Percentiles rank a stretch among this genome's conserved stretches.
Conservation (phyloP, 2,329 filamentous ascomycete genomes). For the Colletotrichum eremochloae region DNA sequence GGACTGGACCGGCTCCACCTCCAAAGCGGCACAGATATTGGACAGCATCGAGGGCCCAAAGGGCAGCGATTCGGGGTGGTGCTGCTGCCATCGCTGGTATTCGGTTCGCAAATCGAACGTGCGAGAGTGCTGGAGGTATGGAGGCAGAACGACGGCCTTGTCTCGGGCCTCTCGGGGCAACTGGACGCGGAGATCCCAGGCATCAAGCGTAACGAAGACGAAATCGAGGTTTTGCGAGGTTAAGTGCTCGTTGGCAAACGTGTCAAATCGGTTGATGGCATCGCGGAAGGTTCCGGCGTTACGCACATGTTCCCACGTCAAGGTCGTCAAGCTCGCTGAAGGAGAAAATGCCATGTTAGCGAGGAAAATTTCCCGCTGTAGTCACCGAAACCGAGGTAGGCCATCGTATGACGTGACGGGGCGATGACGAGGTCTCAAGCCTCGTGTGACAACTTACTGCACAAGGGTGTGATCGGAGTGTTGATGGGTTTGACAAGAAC, state of each 20-base stretch:
- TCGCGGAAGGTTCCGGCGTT: conserved; percentile 98
- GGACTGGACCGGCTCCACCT: conserved; percentile 97
- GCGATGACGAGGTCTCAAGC: conserved; percentile 36
- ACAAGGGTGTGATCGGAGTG: conserved; percentile 97
- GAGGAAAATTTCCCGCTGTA: conserved; percentile 46
- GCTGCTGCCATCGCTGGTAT: conserved; percentile 98
- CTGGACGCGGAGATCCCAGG: conserved; percentile 98
- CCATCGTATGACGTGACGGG: conserved; percentile 32
- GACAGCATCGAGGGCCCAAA: conserved; percentile 96
- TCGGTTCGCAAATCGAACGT: conserved; percentile 97
- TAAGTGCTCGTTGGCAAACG: conserved; percentile 92
- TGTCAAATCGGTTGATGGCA: conserved; percentile 94
- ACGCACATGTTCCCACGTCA: conserved; percentile 99
- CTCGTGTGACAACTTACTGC: conserved; percentile 79
- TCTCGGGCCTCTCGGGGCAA: conserved; percentile 97
- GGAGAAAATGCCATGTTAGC: conserved; percentile 45
- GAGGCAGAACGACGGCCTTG: conserved; percentile 95
- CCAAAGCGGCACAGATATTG: conserved; percentile 97
- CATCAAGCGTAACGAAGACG: conserved; percentile 97
- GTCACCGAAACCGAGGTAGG: conserved; percentile 30
- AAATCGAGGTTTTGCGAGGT: conserved; percentile 94
- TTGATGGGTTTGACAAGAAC: conserved; percentile 98
- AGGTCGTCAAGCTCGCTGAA: conserved; percentile 92
- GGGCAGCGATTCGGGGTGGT: conserved; percentile 96
- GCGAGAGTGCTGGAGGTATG: conserved; percentile 96